Conservation (phyloP, 1,284 basidiomycete genomes). For the Gomphus bonarii region DNA sequence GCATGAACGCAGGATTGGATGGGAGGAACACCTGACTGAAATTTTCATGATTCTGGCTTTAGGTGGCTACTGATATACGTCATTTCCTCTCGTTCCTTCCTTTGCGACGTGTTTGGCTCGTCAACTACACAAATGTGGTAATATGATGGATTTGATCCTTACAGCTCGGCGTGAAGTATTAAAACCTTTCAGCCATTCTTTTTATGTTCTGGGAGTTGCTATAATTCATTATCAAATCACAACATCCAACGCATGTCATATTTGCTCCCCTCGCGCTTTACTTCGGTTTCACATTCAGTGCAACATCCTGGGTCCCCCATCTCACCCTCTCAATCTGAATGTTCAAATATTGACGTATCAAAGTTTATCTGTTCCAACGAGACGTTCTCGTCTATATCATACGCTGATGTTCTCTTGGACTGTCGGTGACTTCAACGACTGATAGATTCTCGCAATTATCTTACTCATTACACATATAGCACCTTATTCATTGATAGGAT, state of each 20-base stretch:
- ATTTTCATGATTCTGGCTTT: slow-evolving; percentile 46
- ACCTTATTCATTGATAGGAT: slow-evolving; percentile 49
- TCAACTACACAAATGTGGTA: slow-evolving; percentile 36
- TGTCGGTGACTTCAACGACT: neutral
- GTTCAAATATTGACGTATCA: neutral
- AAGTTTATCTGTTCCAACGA: neutral
- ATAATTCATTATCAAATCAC: slow-evolving; percentile 38
- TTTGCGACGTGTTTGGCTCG: neutral
- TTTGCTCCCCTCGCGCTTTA: slow-evolving; percentile 46
- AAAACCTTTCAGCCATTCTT: neutral
- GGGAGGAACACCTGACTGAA: slow-evolving; percentile 50
- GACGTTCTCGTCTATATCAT: slow-evolving; percentile 37
- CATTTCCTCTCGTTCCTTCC: slow-evolving; percentile 11
- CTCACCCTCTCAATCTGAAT: neutral
- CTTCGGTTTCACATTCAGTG: slow-evolving; percentile 47
- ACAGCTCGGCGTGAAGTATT: neutral
- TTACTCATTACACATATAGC: slow-evolving; percentile 24
- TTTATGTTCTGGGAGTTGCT: slow-evolving; percentile 23
- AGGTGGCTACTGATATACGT: slow-evolving; percentile 43
- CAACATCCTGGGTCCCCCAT: slow-evolving; percentile 34
- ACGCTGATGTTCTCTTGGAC: slow-evolving; percentile 41
- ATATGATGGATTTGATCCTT: slow-evolving; percentile 26
- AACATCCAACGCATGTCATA: slow-evolving; percentile 30
- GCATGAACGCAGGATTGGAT: slow-evolving; percentile 52
- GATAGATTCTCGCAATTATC: neutral